Base-by-base conservation (phyloP, 2,329 filamentous ascomycete genomes). In the Trichoderma hamatum region DNA sequence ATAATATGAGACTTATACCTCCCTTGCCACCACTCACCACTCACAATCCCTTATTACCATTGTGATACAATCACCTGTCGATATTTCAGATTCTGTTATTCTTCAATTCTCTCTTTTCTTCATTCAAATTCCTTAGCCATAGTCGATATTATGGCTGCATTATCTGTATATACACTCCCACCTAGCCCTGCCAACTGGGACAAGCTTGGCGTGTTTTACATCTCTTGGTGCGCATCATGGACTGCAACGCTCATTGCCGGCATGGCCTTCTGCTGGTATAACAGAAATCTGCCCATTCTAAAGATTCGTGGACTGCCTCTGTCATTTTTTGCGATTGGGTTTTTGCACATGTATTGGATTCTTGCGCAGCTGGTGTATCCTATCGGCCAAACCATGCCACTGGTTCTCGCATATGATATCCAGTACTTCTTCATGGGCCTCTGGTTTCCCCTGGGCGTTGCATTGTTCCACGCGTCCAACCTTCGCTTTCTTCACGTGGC, bases 341-440 rank as follows among this genome's bases (percentile, higher is more conserved):
- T 79, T 54, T 76, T 82, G 19, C 80, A 82, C 67, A 36, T 72
- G 5, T 82, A 81, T 71, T 82, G 79, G 80, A 73, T 80, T 46
- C 73, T 80, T 4, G 79, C 80, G 4, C 82, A 84, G 70, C 73
- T 84, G 66, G 80, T 79, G 24, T 80, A 82, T n/a, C 76, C 80
- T 13, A 76, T 83, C 30, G 81, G 82, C 9, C 59, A 78, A 11
- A 76, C 81, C 3, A 78, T 84, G 67, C 84, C 78, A 0, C 66
- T 78, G 1, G 73, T 80, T 1, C 63, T 76, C 16, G 79, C 85
- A 0, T 87, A 85, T 69, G 79, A 82, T 36, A 75, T 82, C 3
- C 85, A 87, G 72, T 89, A 84, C 73, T 89, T 86, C 81, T 80
- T 86, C 75, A 89, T 89, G 87, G 85, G 84, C 49, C 82, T 84